Conservation (phyloP, 2,329 filamentous ascomycete species). For the Leptographium flavum region DNA sequence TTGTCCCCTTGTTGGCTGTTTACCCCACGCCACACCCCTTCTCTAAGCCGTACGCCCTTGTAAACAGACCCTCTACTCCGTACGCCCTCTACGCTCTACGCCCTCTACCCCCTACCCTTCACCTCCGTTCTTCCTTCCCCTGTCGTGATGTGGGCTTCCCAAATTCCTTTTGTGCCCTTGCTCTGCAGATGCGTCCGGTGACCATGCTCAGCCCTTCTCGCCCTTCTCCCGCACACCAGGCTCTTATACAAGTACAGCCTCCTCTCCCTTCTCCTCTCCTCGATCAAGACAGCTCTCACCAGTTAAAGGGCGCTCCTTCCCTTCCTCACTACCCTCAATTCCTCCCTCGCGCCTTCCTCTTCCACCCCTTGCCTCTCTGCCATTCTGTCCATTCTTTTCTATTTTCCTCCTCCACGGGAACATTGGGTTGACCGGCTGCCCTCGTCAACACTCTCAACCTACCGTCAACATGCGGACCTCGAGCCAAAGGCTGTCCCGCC, state of each 20-base stretch:
- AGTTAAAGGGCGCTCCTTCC: not conserved
- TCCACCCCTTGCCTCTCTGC: too few species aligned
- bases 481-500: not conserved
- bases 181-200: constrained; percentile 9
- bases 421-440: too few species aligned
- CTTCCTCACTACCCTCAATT: not conserved
- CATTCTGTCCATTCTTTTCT: too few species aligned
- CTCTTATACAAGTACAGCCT: constrained; percentile 4
- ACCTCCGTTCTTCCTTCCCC: too few species aligned
- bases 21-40: not conserved
- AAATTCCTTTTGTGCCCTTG: constrained; percentile 2
- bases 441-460: not conserved
- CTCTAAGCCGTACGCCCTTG: not conserved
- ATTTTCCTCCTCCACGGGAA: too few species aligned
- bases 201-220: constrained; percentile 11
- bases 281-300: too few species aligned
- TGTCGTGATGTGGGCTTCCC: not conserved
- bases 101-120: too few species aligned
- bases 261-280: not conserved
- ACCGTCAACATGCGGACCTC: not conserved
- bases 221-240: constrained; percentile 7
- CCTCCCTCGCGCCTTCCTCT: too few species aligned
- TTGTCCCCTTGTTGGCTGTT: too few species aligned
- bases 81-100: too few species aligned
- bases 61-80: too few species aligned